Conservation (phyloP, 2,329 filamentous ascomycete species). For the Phyllosticta ampelicida region DNA sequence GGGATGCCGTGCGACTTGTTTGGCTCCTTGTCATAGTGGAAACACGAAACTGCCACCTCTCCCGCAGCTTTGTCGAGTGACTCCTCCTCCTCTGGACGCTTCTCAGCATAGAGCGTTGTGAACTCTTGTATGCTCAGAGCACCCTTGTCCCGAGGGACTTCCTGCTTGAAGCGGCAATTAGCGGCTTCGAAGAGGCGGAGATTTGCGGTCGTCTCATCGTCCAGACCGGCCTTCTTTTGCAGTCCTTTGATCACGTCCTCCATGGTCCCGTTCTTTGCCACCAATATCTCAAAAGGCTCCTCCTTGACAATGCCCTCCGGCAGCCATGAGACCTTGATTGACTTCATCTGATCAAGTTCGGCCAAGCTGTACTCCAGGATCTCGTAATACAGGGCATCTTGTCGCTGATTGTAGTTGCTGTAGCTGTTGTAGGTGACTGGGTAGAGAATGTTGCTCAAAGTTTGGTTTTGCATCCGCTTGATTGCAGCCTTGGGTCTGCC, state of each 20-base stretch:
- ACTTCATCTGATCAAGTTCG: conserved; percentile 88
- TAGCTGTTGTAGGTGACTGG: conserved; percentile 58
- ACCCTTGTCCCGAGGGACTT: conserved; percentile 57
- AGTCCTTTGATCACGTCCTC: conserved; percentile 67
- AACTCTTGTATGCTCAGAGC: conserved; percentile 84
- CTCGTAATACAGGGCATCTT: conserved; percentile 82
- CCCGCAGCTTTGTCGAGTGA: conserved; percentile 31
- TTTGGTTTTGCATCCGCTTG: conserved; percentile 60
- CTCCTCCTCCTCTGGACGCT: conserved; percentile 59
- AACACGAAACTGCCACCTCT: conserved; percentile 25
- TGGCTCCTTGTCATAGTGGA: conserved; percentile 88
- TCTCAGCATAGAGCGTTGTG: conserved; percentile 68
- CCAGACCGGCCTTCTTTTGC: conserved; percentile 68
- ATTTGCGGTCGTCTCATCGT: conserved; percentile 61
- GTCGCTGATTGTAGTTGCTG: conserved; percentile 55
- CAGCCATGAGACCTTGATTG: conserved; percentile 70
- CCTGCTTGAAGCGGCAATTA: conserved; percentile 72
- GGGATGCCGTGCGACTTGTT: conserved; percentile 77
- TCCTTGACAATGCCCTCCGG: conserved; percentile 88
- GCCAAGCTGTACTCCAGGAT: conserved; percentile 87
- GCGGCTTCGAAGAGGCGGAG: conserved; percentile 78
- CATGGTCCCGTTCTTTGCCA: conserved; percentile 74
- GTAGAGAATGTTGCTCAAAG: conserved; percentile 67
- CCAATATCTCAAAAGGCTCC: conserved; percentile 72
- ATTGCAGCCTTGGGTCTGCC: conserved; percentile 69